Evolutionary conservation across 495 filamentous ascomycete species (phyloP).

Genomic region (Xylaria bambusicola): DNA sequence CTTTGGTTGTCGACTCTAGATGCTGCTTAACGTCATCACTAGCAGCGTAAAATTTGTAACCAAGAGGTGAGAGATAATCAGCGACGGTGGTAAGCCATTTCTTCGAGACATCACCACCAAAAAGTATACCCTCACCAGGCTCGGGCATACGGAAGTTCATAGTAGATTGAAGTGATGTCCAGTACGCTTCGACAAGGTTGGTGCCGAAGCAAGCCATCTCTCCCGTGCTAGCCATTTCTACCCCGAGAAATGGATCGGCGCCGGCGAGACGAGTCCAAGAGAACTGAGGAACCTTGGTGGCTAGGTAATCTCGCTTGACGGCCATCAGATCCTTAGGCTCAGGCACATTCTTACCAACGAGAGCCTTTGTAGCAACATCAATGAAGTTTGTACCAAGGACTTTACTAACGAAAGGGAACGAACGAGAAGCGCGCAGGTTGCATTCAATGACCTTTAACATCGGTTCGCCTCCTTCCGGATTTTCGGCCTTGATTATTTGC

Average conservation of each 20-base stretch:
- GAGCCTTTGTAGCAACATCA: constrained; percentile 90
- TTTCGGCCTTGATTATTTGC: constrained; percentile 95
- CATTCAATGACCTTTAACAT: constrained; percentile 96
- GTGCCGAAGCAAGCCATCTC: constrained; percentile 99
- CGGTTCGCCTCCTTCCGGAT: constrained; percentile 68
- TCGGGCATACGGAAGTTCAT: constrained; percentile 99
- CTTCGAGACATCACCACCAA: constrained; percentile 80
- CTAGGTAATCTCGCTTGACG: constrained; percentile 83
- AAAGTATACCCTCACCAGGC: constrained; percentile 89
- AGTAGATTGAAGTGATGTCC: constrained; percentile 90
- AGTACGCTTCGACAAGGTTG: constrained; percentile 94
- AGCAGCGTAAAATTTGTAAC: constrained; percentile 91
- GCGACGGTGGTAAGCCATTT: constrained; percentile 68
- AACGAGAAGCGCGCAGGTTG: constrained; percentile 95
- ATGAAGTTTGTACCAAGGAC: constrained; percentile 97
- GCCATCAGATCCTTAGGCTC: constrained; percentile 87
- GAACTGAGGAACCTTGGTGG: constrained; percentile 98
- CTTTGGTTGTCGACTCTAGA: constrained; percentile 70
- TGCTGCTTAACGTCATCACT: constrained; percentile 77
- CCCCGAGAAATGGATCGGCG: constrained; percentile 94
- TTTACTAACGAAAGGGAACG: constrained; percentile 97
- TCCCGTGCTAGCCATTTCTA: constrained; percentile 96
- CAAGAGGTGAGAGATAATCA: constrained; percentile 80
- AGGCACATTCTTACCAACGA: constrained; percentile 83
- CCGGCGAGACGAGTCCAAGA: constrained; percentile 98